Conservation (phyloP, 768 basidiomycete genomes). For the Trametes elegans region DNA sequence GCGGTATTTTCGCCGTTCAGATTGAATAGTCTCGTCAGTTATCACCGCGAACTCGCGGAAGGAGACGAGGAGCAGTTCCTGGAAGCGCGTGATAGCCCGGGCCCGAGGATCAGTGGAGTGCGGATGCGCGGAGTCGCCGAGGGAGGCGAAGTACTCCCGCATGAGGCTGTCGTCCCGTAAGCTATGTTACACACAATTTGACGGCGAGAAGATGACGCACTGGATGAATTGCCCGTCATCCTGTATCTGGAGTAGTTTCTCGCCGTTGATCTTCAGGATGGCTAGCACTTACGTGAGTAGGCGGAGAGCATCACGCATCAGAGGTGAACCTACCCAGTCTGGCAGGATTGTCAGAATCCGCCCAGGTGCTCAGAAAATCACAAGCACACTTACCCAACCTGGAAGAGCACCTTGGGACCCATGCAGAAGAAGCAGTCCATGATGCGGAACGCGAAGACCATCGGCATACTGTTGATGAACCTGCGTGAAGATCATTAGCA, state of each 20-base stretch:
- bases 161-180: constrained; percentile 60
- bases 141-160: constrained; percentile 91
- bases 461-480: constrained; percentile 92
- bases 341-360: constrained; percentile 1
- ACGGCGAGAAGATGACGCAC: constrained; percentile 41
- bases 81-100: constrained; percentile 94
- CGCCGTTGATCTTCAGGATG: constrained; percentile 96
- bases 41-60: constrained; percentile 98
- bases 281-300: constrained; percentile 43
- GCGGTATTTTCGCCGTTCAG: constrained; percentile 83
- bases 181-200: background rate
- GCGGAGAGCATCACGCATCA: constrained; percentile 23
- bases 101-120: constrained; percentile 82
- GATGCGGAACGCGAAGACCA: constrained; percentile 97
- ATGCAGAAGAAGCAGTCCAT: constrained; percentile 98
- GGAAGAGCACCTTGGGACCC: constrained; percentile 98
- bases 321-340: constrained; percentile 52
- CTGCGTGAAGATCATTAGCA: constrained; percentile 35
- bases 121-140: constrained; percentile 94
- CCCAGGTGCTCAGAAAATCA: background rate
- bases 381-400: constrained; percentile 76
- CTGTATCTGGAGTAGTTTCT: constrained; percentile 86
- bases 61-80: constrained; percentile 92
- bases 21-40: constrained; percentile 89
- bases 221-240: constrained; percentile 97